phyloP scores from a whole-genome alignment of 2,329 filamentous ascomycete species.

The Phoma sp. region DNA sequence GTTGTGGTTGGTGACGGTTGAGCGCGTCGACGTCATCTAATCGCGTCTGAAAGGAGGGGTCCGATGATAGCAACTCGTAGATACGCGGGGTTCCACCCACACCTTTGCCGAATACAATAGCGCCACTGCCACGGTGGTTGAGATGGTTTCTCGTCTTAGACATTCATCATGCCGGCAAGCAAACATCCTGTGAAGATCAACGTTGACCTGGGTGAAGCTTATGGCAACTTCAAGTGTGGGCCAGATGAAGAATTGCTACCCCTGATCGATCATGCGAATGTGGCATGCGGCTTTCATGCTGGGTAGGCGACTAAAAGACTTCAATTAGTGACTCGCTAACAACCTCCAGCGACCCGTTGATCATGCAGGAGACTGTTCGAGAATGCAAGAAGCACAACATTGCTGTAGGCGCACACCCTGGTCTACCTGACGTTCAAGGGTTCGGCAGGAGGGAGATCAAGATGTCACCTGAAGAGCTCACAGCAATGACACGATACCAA shows the following conservation, averaged over 20 bases:
- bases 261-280: constrained; percentile 67
- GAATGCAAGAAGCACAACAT: constrained; percentile 65
- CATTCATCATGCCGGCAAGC: constrained; percentile 54
- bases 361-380: constrained; percentile 67
- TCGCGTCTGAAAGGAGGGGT: constrained; percentile 18
- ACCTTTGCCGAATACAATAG: constrained; percentile 1
- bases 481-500: constrained; percentile 66
- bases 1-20: constrained; percentile 17
- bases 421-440: constrained; percentile 68
- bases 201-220: constrained; percentile 61
- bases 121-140: not conserved
- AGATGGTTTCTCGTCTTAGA: not conserved
- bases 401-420: constrained; percentile 67
- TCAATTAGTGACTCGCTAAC: constrained; percentile 7
- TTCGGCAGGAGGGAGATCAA: constrained; percentile 70
- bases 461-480: constrained; percentile 62
- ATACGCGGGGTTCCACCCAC: constrained; percentile 11
- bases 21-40: constrained; percentile 22
- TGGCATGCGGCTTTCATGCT: constrained; percentile 67
- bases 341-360: constrained; percentile 60
- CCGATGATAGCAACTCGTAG: constrained; percentile 9
- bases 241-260: constrained; percentile 67
- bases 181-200: constrained; percentile 62
- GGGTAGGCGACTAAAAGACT: constrained; percentile 25
- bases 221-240: constrained; percentile 59